Evolutionary conservation across 2,329 filamentous ascomycete genomes (phyloP).

Genomic region (Teratosphaeria nubilosa): DNA sequence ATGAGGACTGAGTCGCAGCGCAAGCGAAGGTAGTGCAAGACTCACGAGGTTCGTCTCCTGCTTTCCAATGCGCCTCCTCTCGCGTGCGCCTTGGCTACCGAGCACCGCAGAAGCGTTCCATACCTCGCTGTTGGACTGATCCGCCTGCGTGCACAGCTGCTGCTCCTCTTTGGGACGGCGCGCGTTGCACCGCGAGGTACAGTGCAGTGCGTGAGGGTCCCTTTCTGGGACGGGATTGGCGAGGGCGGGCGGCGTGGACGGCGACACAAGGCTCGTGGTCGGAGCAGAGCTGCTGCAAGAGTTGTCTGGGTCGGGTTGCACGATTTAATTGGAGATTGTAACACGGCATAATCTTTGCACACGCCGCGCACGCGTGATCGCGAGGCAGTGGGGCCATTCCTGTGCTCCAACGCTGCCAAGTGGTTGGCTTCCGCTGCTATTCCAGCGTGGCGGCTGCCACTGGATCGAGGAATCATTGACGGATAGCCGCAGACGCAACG

Average conservation of each 20-base stretch:
- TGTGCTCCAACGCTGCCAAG: constrained; percentile 1
- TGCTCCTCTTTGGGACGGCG: constrained; percentile 9
- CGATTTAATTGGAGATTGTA: constrained; percentile 3
- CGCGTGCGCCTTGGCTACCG: constrained; percentile 18
- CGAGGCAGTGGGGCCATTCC: constrained; percentile 3
- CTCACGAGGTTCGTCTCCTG: constrained; percentile 12
- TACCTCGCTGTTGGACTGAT: constrained; percentile 28
- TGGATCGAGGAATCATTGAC: constrained; percentile 24
- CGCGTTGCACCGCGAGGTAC: constrained; percentile 7
- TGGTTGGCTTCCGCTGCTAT: constrained; percentile 7
- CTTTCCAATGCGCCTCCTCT: constrained; percentile 16
- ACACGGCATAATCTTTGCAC: constrained; percentile 6
- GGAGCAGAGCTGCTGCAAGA: constrained; percentile 4
- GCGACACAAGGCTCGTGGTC: background rate
- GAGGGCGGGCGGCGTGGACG: constrained; percentile 1
- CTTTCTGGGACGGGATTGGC: constrained; percentile 5
- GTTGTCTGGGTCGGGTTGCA: constrained; percentile 7
- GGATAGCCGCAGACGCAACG: constrained; percentile 31
- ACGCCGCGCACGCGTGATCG: constrained; percentile 6
- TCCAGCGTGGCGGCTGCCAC: constrained; percentile 9
- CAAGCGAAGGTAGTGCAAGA: constrained; percentile 20
- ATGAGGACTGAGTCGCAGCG: constrained; percentile 11
- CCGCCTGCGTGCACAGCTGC: constrained; percentile 8
- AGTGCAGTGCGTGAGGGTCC: background rate
- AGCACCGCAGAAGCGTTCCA: constrained; percentile 30